Conservation (phyloP, 768 basidiomycete genomes). For the Boletus subcaerulescens region DNA sequence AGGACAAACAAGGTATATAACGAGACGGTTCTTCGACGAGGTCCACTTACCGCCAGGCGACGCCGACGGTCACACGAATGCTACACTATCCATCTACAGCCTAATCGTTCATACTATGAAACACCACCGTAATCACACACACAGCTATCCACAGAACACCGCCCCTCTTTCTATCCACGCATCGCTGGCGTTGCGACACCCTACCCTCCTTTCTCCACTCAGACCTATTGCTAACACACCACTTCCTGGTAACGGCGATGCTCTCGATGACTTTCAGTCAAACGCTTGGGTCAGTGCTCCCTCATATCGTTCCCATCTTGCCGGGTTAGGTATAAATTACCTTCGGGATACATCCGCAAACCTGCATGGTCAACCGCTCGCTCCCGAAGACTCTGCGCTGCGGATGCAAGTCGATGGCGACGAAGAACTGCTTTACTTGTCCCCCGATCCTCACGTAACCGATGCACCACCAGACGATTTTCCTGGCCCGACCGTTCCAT, state of each 20-base stretch:
- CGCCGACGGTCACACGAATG: slow-evolving; percentile 1
- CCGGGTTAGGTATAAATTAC: slow-evolving; percentile 28
- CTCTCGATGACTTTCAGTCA: slow-evolving; percentile 29
- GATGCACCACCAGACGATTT: background rate
- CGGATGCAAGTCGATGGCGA: slow-evolving; percentile 9
- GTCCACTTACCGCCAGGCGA: background rate
- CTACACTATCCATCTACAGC: background rate
- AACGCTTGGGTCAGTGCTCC: slow-evolving; percentile 23
- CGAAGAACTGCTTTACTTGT: background rate
- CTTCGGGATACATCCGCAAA: background rate
- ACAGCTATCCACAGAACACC: slow-evolving; percentile 15
- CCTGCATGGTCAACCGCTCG: background rate
- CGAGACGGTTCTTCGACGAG: background rate
- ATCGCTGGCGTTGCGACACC: slow-evolving; percentile 33
- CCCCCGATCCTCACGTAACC: background rate
- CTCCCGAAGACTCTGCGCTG: background rate
- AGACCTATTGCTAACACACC: slow-evolving; percentile 9
- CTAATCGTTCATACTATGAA: slow-evolving; percentile 20
- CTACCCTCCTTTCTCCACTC: slow-evolving; percentile 31
- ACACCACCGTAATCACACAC: slow-evolving; percentile 24
- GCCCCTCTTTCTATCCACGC: slow-evolving; percentile 12
- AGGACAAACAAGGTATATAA: slow-evolving; percentile 17
- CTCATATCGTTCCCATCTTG: slow-evolving; percentile 13
- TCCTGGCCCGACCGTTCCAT: background rate
- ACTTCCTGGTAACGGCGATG: background rate